Evolutionary conservation across 2,329 filamentous ascomycete genomes (phyloP).

Genomic region (Endothia cerciana): DNA sequence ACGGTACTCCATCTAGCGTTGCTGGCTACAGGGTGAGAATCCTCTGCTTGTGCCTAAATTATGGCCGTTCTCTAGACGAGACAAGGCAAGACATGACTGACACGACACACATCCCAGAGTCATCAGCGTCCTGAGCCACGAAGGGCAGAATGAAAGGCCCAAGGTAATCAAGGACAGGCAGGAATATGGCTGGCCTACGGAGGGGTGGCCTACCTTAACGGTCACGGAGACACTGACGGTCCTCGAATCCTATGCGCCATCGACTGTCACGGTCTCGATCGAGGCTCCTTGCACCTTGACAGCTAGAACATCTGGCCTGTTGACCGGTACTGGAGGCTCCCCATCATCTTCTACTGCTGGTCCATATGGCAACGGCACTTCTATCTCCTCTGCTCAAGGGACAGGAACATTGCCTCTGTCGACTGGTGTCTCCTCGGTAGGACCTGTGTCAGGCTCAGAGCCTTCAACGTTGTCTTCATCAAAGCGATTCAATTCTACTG

Average conservation of each 20-base stretch:
- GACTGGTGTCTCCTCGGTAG: conserved; percentile 14
- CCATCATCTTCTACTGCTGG: conserved; percentile 14
- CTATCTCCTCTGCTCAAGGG: conserved; percentile 13
- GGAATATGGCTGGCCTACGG: conserved; percentile 20
- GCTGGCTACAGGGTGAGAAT: conserved; percentile 21
- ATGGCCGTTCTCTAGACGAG: not conserved
- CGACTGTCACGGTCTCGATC: conserved; percentile 23
- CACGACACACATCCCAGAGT: conserved; percentile 16
- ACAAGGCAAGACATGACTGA: conserved; percentile 27
- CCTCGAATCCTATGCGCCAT: conserved; percentile 12
- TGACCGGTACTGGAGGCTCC: conserved; percentile 14
- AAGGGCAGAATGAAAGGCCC: conserved; percentile 7
- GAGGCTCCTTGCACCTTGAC: conserved; percentile 10
- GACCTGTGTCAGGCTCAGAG: not conserved
- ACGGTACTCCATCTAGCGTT: conserved; percentile 19
- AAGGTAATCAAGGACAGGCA: conserved; percentile 23
- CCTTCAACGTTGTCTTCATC: not conserved
- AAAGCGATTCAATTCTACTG: not conserved
- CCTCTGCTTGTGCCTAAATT: not conserved
- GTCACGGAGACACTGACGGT: conserved; percentile 24
- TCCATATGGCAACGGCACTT: conserved; percentile 25
- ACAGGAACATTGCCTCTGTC: conserved; percentile 19
- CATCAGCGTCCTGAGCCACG: conserved; percentile 24
- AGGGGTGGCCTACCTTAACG: not conserved
- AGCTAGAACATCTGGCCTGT: conserved; percentile 2